phyloP scores from a whole-genome alignment of 305 asterid genomes.

The Andrographis paniculata region DNA sequence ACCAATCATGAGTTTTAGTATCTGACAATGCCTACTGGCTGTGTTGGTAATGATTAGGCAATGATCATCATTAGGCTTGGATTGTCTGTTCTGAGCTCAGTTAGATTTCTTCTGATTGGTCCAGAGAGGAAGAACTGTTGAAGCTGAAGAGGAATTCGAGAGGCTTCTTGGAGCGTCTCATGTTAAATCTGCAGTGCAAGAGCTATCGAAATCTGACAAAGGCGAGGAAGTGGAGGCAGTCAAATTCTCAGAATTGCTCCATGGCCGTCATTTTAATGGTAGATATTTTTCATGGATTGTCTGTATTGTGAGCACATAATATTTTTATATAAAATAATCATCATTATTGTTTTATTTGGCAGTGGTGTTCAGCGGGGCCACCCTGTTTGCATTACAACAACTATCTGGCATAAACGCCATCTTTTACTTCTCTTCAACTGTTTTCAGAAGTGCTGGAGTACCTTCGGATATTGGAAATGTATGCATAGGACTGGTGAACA shows the following conservation, averaged over 20 bases:
- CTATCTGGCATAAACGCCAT: slow-evolving; percentile 97
- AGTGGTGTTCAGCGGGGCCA: slow-evolving; percentile 80
- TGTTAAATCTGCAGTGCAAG: slow-evolving; percentile 69
- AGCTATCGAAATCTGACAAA: slow-evolving; percentile 45
- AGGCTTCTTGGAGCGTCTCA: slow-evolving; percentile 75
- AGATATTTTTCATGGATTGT: slow-evolving; percentile 2
- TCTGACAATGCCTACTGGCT: too few species aligned
- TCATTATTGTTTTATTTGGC: slow-evolving; percentile 26
- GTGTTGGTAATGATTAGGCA: slow-evolving; percentile 4
- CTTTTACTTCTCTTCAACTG: slow-evolving; percentile 89
- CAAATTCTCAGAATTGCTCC: slow-evolving; percentile 60
- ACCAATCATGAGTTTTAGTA: too few species aligned
- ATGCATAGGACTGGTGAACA: slow-evolving; percentile 64
- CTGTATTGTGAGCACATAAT: background rate
- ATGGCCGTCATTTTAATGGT: slow-evolving; percentile 73
- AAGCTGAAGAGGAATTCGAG: slow-evolving; percentile 73
- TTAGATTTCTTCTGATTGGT: slow-evolving; percentile 17
- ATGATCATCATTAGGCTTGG: slow-evolving; percentile 7
- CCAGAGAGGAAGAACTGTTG: slow-evolving; percentile 69
- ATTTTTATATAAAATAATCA: slow-evolving; percentile 9
- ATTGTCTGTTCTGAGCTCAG: slow-evolving; percentile 8
- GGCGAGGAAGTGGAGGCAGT: slow-evolving; percentile 56
- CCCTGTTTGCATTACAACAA: slow-evolving; percentile 81
- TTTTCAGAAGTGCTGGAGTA: slow-evolving; percentile 79
- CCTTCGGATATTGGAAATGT: slow-evolving; percentile 77